Conservation (phyloP, 164 flowering plant genomes). For the Vitis labrusca region DNA sequence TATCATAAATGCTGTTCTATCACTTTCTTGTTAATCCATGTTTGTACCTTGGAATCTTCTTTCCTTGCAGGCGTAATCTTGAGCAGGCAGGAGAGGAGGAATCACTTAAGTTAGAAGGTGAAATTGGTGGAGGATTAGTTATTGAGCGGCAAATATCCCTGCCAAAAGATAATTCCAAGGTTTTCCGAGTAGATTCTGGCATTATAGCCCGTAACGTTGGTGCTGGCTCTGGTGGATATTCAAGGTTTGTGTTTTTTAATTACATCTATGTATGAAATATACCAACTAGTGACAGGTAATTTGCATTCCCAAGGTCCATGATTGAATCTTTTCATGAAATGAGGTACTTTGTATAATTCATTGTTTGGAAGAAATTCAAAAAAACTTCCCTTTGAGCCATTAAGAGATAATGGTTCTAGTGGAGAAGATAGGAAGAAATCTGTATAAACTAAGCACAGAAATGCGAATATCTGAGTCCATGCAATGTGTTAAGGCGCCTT, state of each 20-base stretch:
- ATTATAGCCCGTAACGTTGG: constrained; percentile 74
- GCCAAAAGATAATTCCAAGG: constrained; percentile 46
- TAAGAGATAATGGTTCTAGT: neutral
- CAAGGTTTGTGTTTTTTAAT: constrained; percentile 46
- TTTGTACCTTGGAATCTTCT: neutral
- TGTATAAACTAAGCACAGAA: neutral
- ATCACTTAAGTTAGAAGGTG: constrained; percentile 72
- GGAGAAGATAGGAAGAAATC: neutral
- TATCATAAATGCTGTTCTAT: no score
- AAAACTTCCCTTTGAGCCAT: neutral
- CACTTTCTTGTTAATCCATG: no score
- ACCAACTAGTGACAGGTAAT: neutral
- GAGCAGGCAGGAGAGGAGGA: constrained; percentile 77
- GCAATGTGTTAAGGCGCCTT: no score
- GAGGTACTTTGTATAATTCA: neutral
- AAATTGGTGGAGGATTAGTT: constrained; percentile 81
- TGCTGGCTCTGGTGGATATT: constrained; percentile 96
- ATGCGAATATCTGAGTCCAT: no score
- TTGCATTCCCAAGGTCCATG: no score
- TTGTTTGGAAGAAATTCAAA: no score
- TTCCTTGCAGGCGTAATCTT: constrained; percentile 48
- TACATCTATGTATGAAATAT: neutral
- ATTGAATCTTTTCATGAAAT: neutral
- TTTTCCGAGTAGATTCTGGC: constrained; percentile 56
- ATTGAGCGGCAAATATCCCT: constrained; percentile 55